Evolutionary conservation across 148 eudicot genomes (phyloP).

Genomic region (Linanthus parryae): DNA sequence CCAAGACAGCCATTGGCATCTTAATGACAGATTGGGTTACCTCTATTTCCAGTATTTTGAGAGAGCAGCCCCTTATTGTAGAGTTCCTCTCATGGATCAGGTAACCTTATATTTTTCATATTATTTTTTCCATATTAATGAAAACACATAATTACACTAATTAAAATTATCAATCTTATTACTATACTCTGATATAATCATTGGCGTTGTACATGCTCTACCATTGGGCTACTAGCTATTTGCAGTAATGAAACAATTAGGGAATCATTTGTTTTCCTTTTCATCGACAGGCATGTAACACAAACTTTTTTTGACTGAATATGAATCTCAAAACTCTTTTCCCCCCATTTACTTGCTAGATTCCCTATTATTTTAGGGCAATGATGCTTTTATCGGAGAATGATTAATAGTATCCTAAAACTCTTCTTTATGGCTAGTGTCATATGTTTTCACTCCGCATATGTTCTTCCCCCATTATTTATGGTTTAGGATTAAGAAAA

Average conservation of each 20-base stretch:
- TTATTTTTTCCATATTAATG: too few species aligned
- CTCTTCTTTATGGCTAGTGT: neutral
- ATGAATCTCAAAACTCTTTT: constrained; percentile 8
- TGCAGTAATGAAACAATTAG: too few species aligned
- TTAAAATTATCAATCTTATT: too few species aligned
- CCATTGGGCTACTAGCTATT: too few species aligned
- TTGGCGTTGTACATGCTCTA: too few species aligned
- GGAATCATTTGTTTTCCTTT: constrained; percentile 8
- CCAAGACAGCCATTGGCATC: constrained; percentile 49
- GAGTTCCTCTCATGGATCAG: constrained; percentile 98
- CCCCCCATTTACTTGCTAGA: constrained; percentile 11
- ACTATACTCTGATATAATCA: too few species aligned
- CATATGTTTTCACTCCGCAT: constrained; percentile 15
- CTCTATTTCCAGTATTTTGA: constrained; percentile 86
- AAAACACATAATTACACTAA: too few species aligned
- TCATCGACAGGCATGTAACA: constrained; percentile 16
- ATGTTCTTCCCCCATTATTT: neutral
- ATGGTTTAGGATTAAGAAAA: neutral
- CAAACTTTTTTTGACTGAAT: constrained; percentile 21
- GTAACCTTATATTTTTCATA: constrained; percentile 36
- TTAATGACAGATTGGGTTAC: constrained; percentile 71
- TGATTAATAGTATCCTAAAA: too few species aligned
- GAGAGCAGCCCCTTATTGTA: constrained; percentile 75
- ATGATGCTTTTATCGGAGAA: too few species aligned
- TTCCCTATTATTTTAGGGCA: constrained; percentile 7